phyloP scores from a whole-genome alignment of 306 rosid species.

The Sicyos edulis region DNA sequence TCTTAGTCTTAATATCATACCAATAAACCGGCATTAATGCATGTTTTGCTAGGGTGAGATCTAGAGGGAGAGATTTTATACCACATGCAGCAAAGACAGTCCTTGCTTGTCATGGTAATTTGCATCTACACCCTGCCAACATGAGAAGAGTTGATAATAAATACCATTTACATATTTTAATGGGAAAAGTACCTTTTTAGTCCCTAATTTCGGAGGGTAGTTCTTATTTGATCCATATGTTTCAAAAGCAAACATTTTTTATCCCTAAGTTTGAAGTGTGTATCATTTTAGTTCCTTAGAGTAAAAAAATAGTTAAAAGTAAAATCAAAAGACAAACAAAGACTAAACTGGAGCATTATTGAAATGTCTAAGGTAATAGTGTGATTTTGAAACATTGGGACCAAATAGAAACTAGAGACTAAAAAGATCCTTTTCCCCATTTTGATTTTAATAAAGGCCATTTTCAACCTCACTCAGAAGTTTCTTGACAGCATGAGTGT shows the following conservation, averaged over 20 bases:
- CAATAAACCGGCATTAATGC: not conserved
- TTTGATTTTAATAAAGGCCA: not conserved
- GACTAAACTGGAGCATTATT: too few relatives aligned
- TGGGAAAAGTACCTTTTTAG: too few relatives aligned
- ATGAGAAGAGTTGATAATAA: slow-evolving; percentile 28
- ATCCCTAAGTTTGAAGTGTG: too few relatives aligned
- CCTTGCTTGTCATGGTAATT: slow-evolving; percentile 95
- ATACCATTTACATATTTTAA: slow-evolving; percentile 19
- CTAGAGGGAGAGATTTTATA: slow-evolving; percentile 33
- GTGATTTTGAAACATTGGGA: too few relatives aligned
- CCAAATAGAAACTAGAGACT: too few relatives aligned
- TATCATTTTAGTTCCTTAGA: too few relatives aligned
- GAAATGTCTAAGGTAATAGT: too few relatives aligned
- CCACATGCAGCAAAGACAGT: slow-evolving; percentile 83
- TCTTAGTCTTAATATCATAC: slow-evolving; percentile 22
- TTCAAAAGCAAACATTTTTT: too few relatives aligned
- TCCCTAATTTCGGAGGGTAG: too few relatives aligned
- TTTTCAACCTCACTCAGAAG: slow-evolving; percentile 69
- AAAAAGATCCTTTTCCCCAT: not conserved
- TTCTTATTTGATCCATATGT: too few relatives aligned
- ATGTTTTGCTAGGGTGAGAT: not conserved
- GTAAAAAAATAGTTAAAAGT: too few relatives aligned
- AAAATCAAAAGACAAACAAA: too few relatives aligned
- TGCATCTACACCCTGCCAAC: slow-evolving; percentile 85
- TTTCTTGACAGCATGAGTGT: slow-evolving; percentile 67